Evolutionary conservation across 192 early-diverging fungal genomes (phyloP).

Genomic region (Rhizophagus prolifer): DNA sequence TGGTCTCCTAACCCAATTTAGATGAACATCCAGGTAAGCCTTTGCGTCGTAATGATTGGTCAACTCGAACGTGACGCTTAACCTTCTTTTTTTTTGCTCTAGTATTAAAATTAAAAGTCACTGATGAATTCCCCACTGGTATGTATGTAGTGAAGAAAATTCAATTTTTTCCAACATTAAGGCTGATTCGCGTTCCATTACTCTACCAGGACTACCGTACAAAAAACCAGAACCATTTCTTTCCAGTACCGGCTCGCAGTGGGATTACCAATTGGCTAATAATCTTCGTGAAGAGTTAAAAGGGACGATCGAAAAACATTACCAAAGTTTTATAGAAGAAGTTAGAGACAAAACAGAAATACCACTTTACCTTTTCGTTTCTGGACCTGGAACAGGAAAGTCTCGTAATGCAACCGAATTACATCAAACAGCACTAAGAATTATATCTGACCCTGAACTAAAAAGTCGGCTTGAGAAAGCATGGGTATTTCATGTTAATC

Average conservation of each 20-base stretch:
- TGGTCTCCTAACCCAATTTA: too few relatives aligned
- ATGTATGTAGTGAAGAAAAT: too few relatives aligned
- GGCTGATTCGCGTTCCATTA: background rate
- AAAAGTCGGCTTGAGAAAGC: conserved; percentile 29
- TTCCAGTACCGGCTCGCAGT: conserved; percentile 16
- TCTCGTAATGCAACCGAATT: conserved; percentile 32
- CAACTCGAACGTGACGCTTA: too few relatives aligned
- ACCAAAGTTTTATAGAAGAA: background rate
- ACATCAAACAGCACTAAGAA: conserved; percentile 23
- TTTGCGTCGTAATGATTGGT: too few relatives aligned
- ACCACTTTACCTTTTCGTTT: conserved; percentile 29
- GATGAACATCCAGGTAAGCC: too few relatives aligned
- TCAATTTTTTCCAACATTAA: too few relatives aligned
- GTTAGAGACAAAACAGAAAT: conserved; percentile 13
- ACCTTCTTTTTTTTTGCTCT: too few relatives aligned
- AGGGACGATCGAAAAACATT: conserved; percentile 1
- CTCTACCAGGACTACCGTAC: conserved; percentile 25
- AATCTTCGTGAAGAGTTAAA: background rate
- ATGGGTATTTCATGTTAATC: conserved; percentile 39
- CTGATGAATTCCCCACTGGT: too few relatives aligned
- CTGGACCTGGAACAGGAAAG: conserved; percentile 30
- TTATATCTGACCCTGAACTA: conserved; percentile 29
- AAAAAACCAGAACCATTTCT: conserved; percentile 22
- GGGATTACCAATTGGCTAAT: conserved; percentile 15
- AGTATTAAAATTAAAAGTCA: too few relatives aligned